Conservation (phyloP, 1,139 yeast species). For the Fermentozyma sake region DNA sequence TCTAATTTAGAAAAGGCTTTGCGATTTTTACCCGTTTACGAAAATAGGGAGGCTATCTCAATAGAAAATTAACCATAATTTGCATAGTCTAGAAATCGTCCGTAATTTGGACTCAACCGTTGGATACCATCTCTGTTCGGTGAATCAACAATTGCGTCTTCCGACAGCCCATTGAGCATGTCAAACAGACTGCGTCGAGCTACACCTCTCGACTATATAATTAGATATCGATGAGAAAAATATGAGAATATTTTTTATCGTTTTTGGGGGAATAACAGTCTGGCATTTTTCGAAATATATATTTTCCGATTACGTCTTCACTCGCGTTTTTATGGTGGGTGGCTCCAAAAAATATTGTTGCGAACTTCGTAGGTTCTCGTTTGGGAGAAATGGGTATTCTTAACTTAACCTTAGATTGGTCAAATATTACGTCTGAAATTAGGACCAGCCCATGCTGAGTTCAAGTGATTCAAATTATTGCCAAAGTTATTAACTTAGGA, state of each 20-base stretch:
- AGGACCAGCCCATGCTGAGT: constrained; percentile 46
- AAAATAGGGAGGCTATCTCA: too few relatives aligned
- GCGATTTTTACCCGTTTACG: too few relatives aligned
- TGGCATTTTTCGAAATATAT: constrained; percentile 45
- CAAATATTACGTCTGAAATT: constrained; percentile 40
- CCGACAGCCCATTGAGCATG: too few relatives aligned
- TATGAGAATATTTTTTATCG: constrained; percentile 30
- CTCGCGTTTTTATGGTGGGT: constrained; percentile 42
- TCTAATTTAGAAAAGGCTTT: too few relatives aligned
- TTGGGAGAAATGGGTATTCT: constrained; percentile 43
- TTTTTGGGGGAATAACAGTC: constrained; percentile 23
- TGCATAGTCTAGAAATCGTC: too few relatives aligned
- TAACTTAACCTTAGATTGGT: constrained; percentile 43
- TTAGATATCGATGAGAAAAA: constrained; percentile 23
- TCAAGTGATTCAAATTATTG: constrained; percentile 37
- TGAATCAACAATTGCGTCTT: too few relatives aligned
- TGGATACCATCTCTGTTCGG: too few relatives aligned
- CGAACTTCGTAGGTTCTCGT: constrained; percentile 42
- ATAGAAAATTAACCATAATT: too few relatives aligned
- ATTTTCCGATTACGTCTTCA: constrained; percentile 39
- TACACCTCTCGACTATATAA: too few relatives aligned
- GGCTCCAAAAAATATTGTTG: constrained; percentile 30
- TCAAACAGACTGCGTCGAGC: too few relatives aligned
- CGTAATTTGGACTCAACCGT: too few relatives aligned
- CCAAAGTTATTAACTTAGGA: constrained; percentile 40